Evolutionary conservation across 2,329 filamentous ascomycete species (phyloP).

Genomic region (Neobulgaria alba): DNA sequence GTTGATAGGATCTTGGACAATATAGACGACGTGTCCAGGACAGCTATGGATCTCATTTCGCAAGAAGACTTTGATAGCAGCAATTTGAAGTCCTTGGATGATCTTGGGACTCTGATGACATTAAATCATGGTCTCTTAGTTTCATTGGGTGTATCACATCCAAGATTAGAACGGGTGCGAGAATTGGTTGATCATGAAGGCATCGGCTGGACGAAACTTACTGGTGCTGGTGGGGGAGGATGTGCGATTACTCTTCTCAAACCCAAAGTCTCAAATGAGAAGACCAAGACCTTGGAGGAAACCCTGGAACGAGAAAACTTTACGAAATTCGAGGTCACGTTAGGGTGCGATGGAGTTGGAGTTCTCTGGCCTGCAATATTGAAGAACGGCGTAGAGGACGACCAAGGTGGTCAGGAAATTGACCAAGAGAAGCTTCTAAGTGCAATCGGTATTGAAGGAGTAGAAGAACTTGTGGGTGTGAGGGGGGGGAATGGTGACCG

Average conservation of each 20-base stretch:
- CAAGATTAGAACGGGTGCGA: constrained; percentile 80
- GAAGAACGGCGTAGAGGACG: constrained; percentile 71
- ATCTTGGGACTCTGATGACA: constrained; percentile 79
- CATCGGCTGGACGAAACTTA: constrained; percentile 95
- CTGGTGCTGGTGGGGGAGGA: constrained; percentile 88
- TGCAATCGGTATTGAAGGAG: constrained; percentile 73
- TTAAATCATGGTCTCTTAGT: constrained; percentile 91
- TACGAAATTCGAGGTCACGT: constrained; percentile 75
- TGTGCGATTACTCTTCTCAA: constrained; percentile 89
- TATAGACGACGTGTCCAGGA: constrained; percentile 64
- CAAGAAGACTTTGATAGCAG: constrained; percentile 59
- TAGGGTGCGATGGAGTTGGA: constrained; percentile 89
- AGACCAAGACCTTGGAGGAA: constrained; percentile 53
- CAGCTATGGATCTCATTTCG: constrained; percentile 45
- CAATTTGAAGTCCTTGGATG: constrained; percentile 54
- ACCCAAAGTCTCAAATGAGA: constrained; percentile 48
- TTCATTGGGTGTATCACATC: constrained; percentile 90
- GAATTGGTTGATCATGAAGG: constrained; percentile 83
- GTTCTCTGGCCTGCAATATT: constrained; percentile 89
- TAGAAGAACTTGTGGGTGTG: constrained; percentile 82
- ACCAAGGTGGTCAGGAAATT: constrained; percentile 82
- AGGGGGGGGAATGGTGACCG: constrained; percentile 57
- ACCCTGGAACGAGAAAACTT: constrained; percentile 67
- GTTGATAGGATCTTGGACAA: constrained; percentile 75
- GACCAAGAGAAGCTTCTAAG: constrained; percentile 81